Evolutionary conservation across 495 filamentous ascomycete genomes (phyloP), one percentile per base, ranked within the genome.

Genomic region (Xylaria sp.): DNA sequence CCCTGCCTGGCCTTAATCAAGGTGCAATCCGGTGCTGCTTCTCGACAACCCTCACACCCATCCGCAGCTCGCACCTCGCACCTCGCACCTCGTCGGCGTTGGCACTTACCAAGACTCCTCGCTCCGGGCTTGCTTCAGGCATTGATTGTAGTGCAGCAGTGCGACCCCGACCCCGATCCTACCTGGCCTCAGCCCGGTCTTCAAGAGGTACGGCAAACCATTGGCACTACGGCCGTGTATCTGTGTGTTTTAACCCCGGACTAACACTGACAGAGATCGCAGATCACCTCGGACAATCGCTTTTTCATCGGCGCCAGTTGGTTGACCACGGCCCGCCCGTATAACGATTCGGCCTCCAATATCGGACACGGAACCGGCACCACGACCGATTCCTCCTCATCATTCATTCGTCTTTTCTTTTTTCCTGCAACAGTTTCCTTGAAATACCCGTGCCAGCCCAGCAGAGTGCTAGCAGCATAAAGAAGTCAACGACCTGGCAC

Each of bases 301-400:
- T 43, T 44, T 43, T 69, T 26, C n/a, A 41, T 43, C 48, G 33
- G 33, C 29, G 40, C 24, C 15, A 2, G 15, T 53, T 43, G 57
- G 15, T 17, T 44, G 40, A 40, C 15, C 46, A 63, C 58, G 21
- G 41, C 68, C 68, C 41, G 35, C 44, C 21, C 29, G 59, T 58
- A 63, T 24, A 43, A 70, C 68, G 35, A 69, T 48, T 43, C 58
- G 46, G 31, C 46, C 46, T 63, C 48, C 58, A 59, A 70, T 29
- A 62, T 21, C 35, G 31, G 33, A 44, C 33, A 53, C 58, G 68
- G 48, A 70, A 70, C 44, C 61, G 58, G 31, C 58, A 52, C 31
- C 35, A 17, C 68, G 21, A 61, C 64, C 64, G 31, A 24, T 41
- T 62, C 21, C 6, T 46, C 29, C 24, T 50, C 57, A 37, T 15